A percentile compares a stretch with the other conserved stretches of the same genome.
phyloP scores from a whole-genome alignment of 805 yeast genomes.

The Kodamaea hsintzibuensis region DNA sequence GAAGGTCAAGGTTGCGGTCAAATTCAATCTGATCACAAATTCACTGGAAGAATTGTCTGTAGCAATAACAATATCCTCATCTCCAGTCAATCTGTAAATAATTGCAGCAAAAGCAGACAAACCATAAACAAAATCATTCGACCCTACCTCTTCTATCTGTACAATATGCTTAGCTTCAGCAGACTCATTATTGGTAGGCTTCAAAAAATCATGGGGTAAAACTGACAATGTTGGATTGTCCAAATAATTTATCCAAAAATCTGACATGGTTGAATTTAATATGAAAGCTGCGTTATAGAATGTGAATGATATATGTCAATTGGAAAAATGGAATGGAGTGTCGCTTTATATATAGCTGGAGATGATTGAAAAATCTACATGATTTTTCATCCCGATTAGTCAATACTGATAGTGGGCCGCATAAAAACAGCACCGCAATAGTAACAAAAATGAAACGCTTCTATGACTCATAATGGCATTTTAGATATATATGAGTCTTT shows the following conservation, averaged over 20 bases:
- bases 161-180: conserved; percentile 59
- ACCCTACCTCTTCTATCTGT: conserved; percentile 14
- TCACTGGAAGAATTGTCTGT: conserved; percentile 50
- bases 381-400: background rate
- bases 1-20: conserved; percentile 59
- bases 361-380: background rate
- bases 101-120: conserved; percentile 70
- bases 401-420: no score
- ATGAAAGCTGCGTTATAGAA: background rate
- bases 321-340: background rate
- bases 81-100: conserved; percentile 83
- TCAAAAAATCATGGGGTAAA: conserved; percentile 83
- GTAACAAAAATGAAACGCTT: no score
- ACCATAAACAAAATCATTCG: conserved; percentile 47
- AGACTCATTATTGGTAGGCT: conserved; percentile 67
- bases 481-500: no score
- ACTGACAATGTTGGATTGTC: conserved; percentile 84
- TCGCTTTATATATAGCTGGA: background rate
- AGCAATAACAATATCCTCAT: conserved; percentile 90
- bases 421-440: no score
- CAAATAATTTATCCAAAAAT: conserved; percentile 62
- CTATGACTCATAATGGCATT: no score
- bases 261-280: conserved; percentile 16
- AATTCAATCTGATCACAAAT: conserved; percentile 61
- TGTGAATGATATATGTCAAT: background rate